A percentile compares a stretch with the other conserved stretches of the same genome.
Evolutionary conservation across 208 protist genomes (phyloP).

Genomic region (Leishmania tropica): DNA sequence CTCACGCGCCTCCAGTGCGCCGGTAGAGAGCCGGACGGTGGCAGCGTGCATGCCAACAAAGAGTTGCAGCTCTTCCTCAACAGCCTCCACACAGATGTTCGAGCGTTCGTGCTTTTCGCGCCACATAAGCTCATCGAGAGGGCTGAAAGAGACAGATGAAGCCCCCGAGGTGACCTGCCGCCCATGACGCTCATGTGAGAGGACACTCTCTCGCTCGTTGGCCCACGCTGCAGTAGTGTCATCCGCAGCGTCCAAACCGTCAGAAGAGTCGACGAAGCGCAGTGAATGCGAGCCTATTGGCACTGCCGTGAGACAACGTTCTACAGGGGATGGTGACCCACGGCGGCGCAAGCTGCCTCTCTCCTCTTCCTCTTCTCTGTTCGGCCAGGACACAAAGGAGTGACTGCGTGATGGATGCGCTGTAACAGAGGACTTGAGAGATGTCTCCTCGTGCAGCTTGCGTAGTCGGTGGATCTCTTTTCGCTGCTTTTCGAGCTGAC

Average conservation of each 20-base stretch:
- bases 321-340: slow-evolving; percentile 20
- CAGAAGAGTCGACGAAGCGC: slow-evolving; percentile 16
- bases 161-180: not conserved
- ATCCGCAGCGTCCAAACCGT: slow-evolving; percentile 7
- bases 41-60: not conserved
- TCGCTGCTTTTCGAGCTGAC: slow-evolving; percentile 58
- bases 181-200: not conserved
- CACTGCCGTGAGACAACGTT: slow-evolving; percentile 27
- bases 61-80: slow-evolving; percentile 12
- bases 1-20: slow-evolving; percentile 10
- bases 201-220: slow-evolving; percentile 10
- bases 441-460: slow-evolving; percentile 29
- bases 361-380: slow-evolving; percentile 23
- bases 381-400: slow-evolving; percentile 12
- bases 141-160: not conserved
- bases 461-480: slow-evolving; percentile 62
- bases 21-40: slow-evolving; percentile 6
- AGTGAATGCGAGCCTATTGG: slow-evolving; percentile 28
- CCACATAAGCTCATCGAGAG: slow-evolving; percentile 12
- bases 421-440: slow-evolving; percentile 27
- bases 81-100: slow-evolving; percentile 11
- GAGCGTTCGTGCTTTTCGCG: slow-evolving; percentile 8
- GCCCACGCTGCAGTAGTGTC: not conserved
- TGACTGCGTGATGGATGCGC: slow-evolving; percentile 26
- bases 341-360: slow-evolving; percentile 9